These are phyloP conservation scores for Pulveroboletus sp. DNA, from an alignment of 768 basidiomycete genomes.

Conservation along the genomic window DNA sequence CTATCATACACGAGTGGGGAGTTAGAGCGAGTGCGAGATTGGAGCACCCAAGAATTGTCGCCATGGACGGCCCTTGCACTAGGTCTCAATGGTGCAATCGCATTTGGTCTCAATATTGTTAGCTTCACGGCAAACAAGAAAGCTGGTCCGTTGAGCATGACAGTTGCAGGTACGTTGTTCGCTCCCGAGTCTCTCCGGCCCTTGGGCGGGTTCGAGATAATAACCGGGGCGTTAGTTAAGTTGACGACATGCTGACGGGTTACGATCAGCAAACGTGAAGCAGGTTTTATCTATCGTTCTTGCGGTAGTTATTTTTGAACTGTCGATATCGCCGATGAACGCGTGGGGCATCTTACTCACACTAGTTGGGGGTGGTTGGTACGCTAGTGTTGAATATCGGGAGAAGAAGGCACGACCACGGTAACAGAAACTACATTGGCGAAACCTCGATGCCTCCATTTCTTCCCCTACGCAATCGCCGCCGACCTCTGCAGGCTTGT, in stretches of 20 bases:
- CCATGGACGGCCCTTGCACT: slow-evolving; percentile 48
- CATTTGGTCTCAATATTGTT: slow-evolving; percentile 90
- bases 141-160: slow-evolving; percentile 86
- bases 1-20: slow-evolving; percentile 82
- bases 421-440: too few species aligned
- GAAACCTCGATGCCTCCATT: too few species aligned
- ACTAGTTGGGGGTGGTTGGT: slow-evolving; percentile 81
- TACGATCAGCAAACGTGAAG: slow-evolving; percentile 75
- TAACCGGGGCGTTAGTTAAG: not conserved
- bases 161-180: slow-evolving; percentile 67
- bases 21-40: slow-evolving; percentile 54
- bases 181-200: not conserved
- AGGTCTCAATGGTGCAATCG: slow-evolving; percentile 76
- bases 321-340: slow-evolving; percentile 77
- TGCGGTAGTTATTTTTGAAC: slow-evolving; percentile 78
- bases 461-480: too few species aligned
- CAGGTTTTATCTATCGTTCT: slow-evolving; percentile 87
- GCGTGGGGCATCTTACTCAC: slow-evolving; percentile 81
- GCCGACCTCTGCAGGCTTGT: not conserved
- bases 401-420: slow-evolving; percentile 38
- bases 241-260: slow-evolving; percentile 5
- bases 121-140: slow-evolving; percentile 95
- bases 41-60: slow-evolving; percentile 39
- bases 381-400: slow-evolving; percentile 61
- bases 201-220: slow-evolving; percentile 5